Evolutionary conservation across 2,329 filamentous ascomycete genomes (phyloP), one percentile per base, ranked within the genome.

Genomic region (Cucurbitaria berberidis): DNA sequence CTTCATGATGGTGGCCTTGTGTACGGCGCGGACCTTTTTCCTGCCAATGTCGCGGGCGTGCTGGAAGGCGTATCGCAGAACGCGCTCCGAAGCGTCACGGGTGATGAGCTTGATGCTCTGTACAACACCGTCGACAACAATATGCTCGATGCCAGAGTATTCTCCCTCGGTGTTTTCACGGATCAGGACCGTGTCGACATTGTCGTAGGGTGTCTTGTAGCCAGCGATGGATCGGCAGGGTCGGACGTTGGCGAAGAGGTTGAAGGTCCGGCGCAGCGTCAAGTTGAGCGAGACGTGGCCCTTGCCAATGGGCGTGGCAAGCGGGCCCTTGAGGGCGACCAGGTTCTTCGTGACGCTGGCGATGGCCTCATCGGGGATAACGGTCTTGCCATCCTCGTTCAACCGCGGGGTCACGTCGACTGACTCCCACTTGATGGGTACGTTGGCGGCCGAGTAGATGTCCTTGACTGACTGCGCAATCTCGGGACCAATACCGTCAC

Each of bases 1-100:
- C 88, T 99, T 99, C 95, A 99, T 99, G 83, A 99, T 99, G 75
- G 95, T 98, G 77, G 95, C 95, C 87, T 99, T 99, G 89, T 99
- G 95, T 62, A 98, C 93, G 55, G 92, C 93, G 74, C 93, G 91
- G 73, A 98, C 93, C 89, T 97, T 97, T 77, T 87, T 93, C 84
- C 91, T 90, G 80, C 93, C 92, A 74, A 97, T 89, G 69, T 91
- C 86, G 79, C 95, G 85, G 68, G 95, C 95, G 77, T 99, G 92
- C 82, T 99, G 93, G 88, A 99, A 99, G 71, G 96, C 95, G 78
- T 92, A 99, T 75, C 93, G 89, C 66, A 98, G 87, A 49, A 99
- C 95, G 69, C 95, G 89, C 87, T 99, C 95, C 64, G 87, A 93
- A 62, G 95, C 95, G 77, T 93, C 91, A 64, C 88, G 86, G 73